phyloP scores from a whole-genome alignment of 2,329 filamentous ascomycete species.

The Pyricularia sp. region DNA sequence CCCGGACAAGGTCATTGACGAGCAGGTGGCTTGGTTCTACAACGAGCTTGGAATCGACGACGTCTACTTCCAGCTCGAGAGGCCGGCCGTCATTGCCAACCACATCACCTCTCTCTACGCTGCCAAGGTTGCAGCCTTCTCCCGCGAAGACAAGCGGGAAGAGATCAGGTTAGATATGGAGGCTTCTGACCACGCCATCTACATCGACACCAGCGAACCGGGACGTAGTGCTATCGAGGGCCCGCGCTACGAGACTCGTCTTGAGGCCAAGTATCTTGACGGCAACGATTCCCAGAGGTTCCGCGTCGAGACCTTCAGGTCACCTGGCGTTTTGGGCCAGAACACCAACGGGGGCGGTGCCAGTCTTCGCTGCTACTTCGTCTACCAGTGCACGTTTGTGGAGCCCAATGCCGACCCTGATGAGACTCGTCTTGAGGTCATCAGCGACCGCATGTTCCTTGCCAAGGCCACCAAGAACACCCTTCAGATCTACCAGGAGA shows the following conservation, averaged over 20 bases:
- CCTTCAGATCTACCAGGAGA: conserved; percentile 87
- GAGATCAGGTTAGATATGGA: conserved; percentile 96
- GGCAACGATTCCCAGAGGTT: conserved; percentile 63
- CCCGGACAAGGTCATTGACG: conserved; percentile 66
- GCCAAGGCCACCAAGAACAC: conserved; percentile 95
- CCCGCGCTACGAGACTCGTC: conserved; percentile 83
- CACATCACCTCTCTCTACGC: conserved; percentile 95
- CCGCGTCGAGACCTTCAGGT: conserved; percentile 95
- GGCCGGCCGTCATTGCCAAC: conserved; percentile 72
- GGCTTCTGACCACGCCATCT: conserved; percentile 85
- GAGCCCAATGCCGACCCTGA: conserved; percentile 58
- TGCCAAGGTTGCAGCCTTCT: conserved; percentile 88
- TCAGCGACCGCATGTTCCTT: conserved; percentile 87
- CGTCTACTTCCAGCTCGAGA: conserved; percentile 92
- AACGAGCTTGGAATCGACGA: conserved; percentile 91
- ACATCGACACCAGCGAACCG: conserved; percentile 93
- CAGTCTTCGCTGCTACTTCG: conserved; percentile 92
- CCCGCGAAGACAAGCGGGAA: conserved; percentile 82
- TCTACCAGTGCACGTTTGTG: conserved; percentile 90
- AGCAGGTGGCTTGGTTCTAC: conserved; percentile 94
- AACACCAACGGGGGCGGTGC: conserved; percentile 51
- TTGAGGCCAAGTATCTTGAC: conserved; percentile 93
- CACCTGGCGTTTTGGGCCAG: conserved; percentile 61
- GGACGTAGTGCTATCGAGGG: conserved; percentile 64
- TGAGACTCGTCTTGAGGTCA: conserved; percentile 81